phyloP scores from a whole-genome alignment of 129 eudicot species.

The Artemisia argyi region DNA sequence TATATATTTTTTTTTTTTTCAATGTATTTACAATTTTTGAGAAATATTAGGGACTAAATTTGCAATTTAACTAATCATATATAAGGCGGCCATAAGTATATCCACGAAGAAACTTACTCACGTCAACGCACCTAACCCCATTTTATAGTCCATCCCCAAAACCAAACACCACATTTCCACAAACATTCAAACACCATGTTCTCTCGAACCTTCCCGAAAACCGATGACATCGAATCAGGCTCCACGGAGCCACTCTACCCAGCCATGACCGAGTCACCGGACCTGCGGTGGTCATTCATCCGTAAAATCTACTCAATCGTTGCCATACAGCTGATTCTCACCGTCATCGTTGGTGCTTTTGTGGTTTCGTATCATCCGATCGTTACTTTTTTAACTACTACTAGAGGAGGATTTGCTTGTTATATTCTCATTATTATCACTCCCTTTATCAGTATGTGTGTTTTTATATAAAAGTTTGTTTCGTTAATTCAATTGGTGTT shows the following conservation, averaged over 20 bases:
- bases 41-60: no score
- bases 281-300: constrained; percentile 87
- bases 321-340: constrained; percentile 69
- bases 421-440: constrained; percentile 64
- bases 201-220: constrained; percentile 46
- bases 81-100: no score
- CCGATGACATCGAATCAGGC: constrained; percentile 61
- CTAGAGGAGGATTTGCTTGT: constrained; percentile 60
- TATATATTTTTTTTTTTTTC: no score
- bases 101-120: no score
- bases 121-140: no score
- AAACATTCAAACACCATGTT: constrained; percentile 41
- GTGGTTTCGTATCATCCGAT: constrained; percentile 69
- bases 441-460: constrained; percentile 64
- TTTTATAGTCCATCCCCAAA: no score
- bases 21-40: no score
- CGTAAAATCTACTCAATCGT: constrained; percentile 79
- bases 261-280: constrained; percentile 68
- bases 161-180: no score
- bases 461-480: background rate
- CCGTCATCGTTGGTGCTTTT: constrained; percentile 66
- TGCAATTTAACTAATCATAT: no score
- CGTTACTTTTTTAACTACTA: constrained; percentile 50
- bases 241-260: constrained; percentile 56
- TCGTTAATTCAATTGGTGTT: no score